Base-by-base conservation (phyloP, 345 rosid species). In the Eucalyptus grandis region DNA sequence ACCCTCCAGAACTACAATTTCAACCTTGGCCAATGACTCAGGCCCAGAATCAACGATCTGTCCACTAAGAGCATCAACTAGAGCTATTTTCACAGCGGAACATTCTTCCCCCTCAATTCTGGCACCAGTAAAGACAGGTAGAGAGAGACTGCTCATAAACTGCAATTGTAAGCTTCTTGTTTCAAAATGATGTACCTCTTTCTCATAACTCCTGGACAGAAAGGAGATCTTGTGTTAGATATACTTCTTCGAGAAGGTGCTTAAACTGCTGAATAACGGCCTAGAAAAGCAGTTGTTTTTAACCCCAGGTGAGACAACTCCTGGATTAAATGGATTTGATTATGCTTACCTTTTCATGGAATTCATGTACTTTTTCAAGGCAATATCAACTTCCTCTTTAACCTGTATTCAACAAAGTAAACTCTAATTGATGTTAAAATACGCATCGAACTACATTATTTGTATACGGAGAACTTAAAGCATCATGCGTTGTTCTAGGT, bases 51-150 rank as follows among this genome's bases (percentile, higher is more conserved):
- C 85, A 91, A 96, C 94, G 50, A 94, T 91, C 88, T 94, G 90
- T 54, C 98, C 96, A 50, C 95, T 93, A 31, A 92, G 92, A 85
- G 92, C 90, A 90, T 98, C 99, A 62, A 97, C 49, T 88, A 98
- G 82, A 92, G 96, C 96, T 87, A 98, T 93, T 92, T 96, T 94
- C 46, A 98, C 53, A 62, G 95, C 21, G 50, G 95, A 93, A 87
- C 93, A 89, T 87, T 96, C 99, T 53, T 96, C 99, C 88, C 98
- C 98, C 90, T 98, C 99, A 86, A 98, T 92, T 72, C 99, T 95
- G 89, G 99, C 98, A 67, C 98, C 97, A 86, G 99, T 98, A 88
- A 98, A 98, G 86, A 98, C 96, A 3, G 99, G 99, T 88, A 97
- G 97, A 40, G 98, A 97, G 86, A 96, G 92, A 88, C 88, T 93